Evolutionary conservation across 177 flowering plant species (phyloP).

Genomic region (Vitis hybrid): DNA sequence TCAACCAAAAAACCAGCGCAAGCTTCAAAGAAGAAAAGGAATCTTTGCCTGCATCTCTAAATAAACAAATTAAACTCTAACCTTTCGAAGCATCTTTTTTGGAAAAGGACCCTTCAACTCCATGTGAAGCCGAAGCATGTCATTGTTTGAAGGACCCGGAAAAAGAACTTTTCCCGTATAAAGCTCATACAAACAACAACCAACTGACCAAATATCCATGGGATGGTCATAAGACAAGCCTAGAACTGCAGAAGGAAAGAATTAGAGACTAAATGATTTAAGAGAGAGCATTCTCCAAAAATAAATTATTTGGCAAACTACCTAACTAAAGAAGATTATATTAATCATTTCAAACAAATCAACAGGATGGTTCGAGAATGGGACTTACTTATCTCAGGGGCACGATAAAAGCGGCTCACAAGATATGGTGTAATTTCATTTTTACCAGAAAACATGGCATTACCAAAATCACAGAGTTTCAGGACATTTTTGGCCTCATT

Average conservation of each 20-base stretch:
- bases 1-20: background rate
- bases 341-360: background rate
- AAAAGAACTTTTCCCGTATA: slow-evolving; percentile 92
- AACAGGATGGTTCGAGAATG: slow-evolving; percentile 7
- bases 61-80: slow-evolving; percentile 13
- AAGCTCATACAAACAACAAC: slow-evolving; percentile 95
- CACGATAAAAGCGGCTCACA: slow-evolving; percentile 99
- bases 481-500: slow-evolving; percentile 95
- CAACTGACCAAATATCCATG: slow-evolving; percentile 98
- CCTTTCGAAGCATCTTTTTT: slow-evolving; percentile 97
- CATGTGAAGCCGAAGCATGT: slow-evolving; percentile 99
- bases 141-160: slow-evolving; percentile 95
- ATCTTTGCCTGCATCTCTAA: background rate
- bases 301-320: too few relatives aligned
- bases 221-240: slow-evolving; percentile 98
- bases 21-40: background rate
- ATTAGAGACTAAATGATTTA: background rate
- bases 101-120: slow-evolving; percentile 96
- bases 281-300: background rate
- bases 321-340: background rate
- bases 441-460: slow-evolving; percentile 99
- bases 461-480: slow-evolving; percentile 98
- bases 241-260: slow-evolving; percentile 66
- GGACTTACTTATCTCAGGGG: slow-evolving; percentile 95
- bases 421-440: slow-evolving; percentile 98